phyloP scores from a whole-genome alignment of 2,329 filamentous ascomycete species.

The Pseudogymnoascus sp. region DNA sequence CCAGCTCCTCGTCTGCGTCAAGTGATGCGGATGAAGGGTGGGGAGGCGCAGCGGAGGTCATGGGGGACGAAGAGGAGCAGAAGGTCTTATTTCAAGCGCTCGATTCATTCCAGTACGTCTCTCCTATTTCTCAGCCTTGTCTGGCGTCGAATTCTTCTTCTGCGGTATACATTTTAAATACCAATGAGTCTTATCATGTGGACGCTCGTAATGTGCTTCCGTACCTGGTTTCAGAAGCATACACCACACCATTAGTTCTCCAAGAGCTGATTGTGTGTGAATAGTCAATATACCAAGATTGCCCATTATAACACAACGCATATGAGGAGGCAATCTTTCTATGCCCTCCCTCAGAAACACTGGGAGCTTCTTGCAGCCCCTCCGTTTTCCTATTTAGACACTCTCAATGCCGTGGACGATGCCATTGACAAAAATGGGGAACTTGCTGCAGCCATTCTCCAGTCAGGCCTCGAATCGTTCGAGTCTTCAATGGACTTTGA shows the following conservation, averaged over 20 bases:
- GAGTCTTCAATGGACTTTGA: slow-evolving; percentile 24
- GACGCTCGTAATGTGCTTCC: slow-evolving; percentile 10
- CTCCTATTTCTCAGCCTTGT: not conserved
- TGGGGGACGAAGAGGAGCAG: slow-evolving; percentile 70
- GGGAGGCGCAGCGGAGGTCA: not conserved
- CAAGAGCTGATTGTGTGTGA: not conserved
- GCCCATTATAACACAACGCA: slow-evolving; percentile 90
- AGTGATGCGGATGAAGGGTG: slow-evolving; percentile 4
- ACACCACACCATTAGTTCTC: not conserved
- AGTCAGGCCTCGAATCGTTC: slow-evolving; percentile 60
- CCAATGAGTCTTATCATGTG: not conserved
- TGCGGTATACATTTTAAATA: slow-evolving; percentile 2
- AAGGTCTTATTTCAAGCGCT: slow-evolving; percentile 71
- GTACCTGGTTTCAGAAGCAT: not conserved
- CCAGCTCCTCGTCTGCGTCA: not conserved
- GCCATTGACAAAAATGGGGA: slow-evolving; percentile 85
- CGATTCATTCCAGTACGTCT: slow-evolving; percentile 77
- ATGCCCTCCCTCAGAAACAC: slow-evolving; percentile 74
- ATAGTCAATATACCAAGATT: slow-evolving; percentile 72
- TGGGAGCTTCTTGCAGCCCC: slow-evolving; percentile 73
- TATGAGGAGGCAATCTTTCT: slow-evolving; percentile 83
- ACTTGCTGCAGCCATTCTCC: slow-evolving; percentile 69
- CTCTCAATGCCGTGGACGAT: slow-evolving; percentile 68
- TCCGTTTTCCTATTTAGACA: slow-evolving; percentile 76
- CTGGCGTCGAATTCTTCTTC: not conserved